phyloP scores from a whole-genome alignment of 768 basidiomycete species.

The Trametes villosa region DNA sequence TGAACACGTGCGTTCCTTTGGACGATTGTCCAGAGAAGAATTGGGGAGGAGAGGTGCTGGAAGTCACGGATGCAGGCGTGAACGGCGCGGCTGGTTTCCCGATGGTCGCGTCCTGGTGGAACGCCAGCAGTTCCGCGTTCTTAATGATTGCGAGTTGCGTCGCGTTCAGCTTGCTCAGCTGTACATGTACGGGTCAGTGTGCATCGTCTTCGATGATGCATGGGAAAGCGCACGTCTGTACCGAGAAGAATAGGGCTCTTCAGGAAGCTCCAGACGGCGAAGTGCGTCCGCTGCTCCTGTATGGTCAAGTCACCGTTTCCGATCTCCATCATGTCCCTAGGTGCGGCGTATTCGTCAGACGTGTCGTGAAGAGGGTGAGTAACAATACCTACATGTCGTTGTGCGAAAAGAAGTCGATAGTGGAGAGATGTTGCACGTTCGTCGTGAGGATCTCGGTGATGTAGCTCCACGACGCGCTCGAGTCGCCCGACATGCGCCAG shows the following conservation, averaged over 20 bases:
- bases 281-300: slow-evolving; percentile 57
- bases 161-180: slow-evolving; percentile 47
- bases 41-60: slow-evolving; percentile 52
- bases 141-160: slow-evolving; percentile 53
- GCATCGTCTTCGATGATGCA: background rate
- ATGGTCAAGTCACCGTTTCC: slow-evolving; percentile 54
- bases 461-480: slow-evolving; percentile 53
- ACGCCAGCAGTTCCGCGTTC: slow-evolving; percentile 56
- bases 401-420: slow-evolving; percentile 51
- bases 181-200: background rate
- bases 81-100: slow-evolving; percentile 55
- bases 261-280: slow-evolving; percentile 61
- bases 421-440: slow-evolving; percentile 47
- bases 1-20: slow-evolving; percentile 57
- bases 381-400: slow-evolving; percentile 50
- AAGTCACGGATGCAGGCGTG: slow-evolving; percentile 43
- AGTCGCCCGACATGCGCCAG: slow-evolving; percentile 57
- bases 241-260: slow-evolving; percentile 61
- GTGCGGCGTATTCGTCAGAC: background rate
- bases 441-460: slow-evolving; percentile 49
- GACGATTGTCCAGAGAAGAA: slow-evolving; percentile 54
- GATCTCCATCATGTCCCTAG: slow-evolving; percentile 56
- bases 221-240: slow-evolving; percentile 33
- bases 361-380: too few relatives aligned
- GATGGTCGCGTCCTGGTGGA: slow-evolving; percentile 52